These are phyloP conservation scores for Fusarium temperatum DNA, from an alignment of 2,329 filamentous ascomycete genomes.

Conservation along the genomic window DNA sequence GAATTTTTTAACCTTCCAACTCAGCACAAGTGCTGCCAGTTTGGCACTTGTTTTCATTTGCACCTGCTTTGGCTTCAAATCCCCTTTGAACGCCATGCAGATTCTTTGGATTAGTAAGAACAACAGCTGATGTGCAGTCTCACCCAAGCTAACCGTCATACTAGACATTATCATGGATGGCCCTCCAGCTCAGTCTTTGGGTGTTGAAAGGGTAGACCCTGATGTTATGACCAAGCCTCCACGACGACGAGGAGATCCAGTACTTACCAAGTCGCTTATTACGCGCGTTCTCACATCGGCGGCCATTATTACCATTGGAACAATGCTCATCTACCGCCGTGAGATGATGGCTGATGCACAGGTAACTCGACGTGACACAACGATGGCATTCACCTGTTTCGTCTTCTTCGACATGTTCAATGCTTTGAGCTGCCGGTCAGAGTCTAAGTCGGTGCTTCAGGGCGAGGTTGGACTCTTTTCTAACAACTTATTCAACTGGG, in stretches of 20 bases:
- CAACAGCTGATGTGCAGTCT: neutral
- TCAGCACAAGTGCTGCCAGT: conserved; percentile 95
- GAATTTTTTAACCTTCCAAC: conserved; percentile 98
- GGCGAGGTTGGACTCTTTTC: conserved; percentile 85
- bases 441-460: conserved; percentile 85
- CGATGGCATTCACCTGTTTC: conserved; percentile 99
- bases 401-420: conserved; percentile 99
- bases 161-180: conserved; percentile 99
- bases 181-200: conserved; percentile 94
- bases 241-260: conserved; percentile 82
- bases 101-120: conserved; percentile 98
- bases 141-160: conserved; percentile 20
- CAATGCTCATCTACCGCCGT: conserved; percentile 87
- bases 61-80: conserved; percentile 91
- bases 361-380: conserved; percentile 93
- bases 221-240: conserved; percentile 94
- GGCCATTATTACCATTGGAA: conserved; percentile 89
- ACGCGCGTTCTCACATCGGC: conserved; percentile 88
- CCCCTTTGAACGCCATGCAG: conserved; percentile 98
- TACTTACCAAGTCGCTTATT: conserved; percentile 86
- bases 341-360: conserved; percentile 87
- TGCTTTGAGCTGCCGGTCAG: conserved; percentile 89
- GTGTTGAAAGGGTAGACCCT: conserved; percentile 93
- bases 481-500: conserved; percentile 97
- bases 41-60: conserved; percentile 91